Evolutionary conservation across 768 basidiomycete genomes (phyloP), one percentile per base, ranked within the genome.

Genomic region (Naganishia onofrii): DNA sequence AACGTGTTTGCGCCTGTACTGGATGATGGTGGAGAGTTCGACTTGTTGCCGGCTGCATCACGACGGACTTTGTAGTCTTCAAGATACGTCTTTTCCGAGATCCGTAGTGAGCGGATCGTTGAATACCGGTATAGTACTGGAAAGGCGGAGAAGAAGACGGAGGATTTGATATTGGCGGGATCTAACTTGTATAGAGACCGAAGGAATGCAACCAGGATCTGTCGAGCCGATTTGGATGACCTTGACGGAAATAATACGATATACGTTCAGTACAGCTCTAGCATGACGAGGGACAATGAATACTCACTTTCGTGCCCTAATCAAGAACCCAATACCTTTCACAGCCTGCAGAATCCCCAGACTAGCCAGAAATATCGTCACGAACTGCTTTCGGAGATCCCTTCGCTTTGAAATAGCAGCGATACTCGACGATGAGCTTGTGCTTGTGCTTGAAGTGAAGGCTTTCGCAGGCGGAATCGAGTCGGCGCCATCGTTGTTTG

Each of bases 131-230:
- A 70, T 10, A 67, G 23, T 15, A 54, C 36, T n/a, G 70, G 70
- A 31, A 66, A 70, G 29, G 34, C 36, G 13, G 70, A 56, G 64
- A 70, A 48, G 64, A 70, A 70, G 44, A 67, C 1, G 38, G 70
- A 63, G 9, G 65, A 66, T 48, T 63, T 52, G 70, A 70, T 26
- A 26, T 64, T 64, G 15, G 36, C 10, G 5, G 12, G 26, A n/a
- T 42, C 38, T 19, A 36, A 4, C 13, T 28, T 42, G 21, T 28
- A 17, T 1, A 63, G 23, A 8, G 60, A 34, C 29, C 26, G 36
- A 12, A 63, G 60, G 38, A 44, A 26, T 5, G 42, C 31, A 2
- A 23, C 38, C 17, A 63, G 42, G 10, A 42, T 29, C 13, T 29
- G 60, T 1, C 60, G 60, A 19, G 28, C 26, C 15, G 60, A 63